Evolutionary conservation across 805 yeast species (phyloP).

Genomic region (Ogataea paradorogensis): DNA sequence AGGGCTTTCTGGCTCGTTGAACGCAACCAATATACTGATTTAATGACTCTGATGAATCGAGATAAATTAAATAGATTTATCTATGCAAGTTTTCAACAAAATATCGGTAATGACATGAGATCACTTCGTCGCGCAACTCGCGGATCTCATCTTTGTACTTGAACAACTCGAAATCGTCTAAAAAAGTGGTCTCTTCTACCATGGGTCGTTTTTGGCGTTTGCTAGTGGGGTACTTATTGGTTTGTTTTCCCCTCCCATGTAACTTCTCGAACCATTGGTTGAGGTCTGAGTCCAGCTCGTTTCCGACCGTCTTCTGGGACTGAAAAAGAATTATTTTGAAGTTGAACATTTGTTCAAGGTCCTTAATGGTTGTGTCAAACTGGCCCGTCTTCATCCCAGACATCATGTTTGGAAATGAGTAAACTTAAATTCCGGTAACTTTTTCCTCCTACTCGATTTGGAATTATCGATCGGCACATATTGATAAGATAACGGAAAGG

Average conservation of each 20-base stretch:
- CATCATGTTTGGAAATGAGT: not conserved
- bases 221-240: not conserved
- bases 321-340: conserved; percentile 21
- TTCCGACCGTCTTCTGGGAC: conserved; percentile 1
- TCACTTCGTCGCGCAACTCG: conserved; percentile 20
- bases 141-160: conserved; percentile 18
- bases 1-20: conserved; percentile 36
- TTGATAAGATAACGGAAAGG: conserved; percentile 1
- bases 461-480: not conserved
- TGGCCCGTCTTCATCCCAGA: conserved; percentile 6
- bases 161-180: conserved; percentile 26
- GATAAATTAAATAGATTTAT: not conserved
- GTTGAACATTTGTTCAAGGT: conserved; percentile 24
- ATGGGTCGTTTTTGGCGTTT: conserved; percentile 1
- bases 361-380: conserved; percentile 22
- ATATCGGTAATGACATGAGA: conserved; percentile 14
- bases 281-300: conserved; percentile 18
- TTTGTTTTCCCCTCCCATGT: conserved; percentile 6
- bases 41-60: conserved; percentile 45
- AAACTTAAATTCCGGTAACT: not conserved
- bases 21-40: conserved; percentile 47
- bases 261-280: conserved; percentile 7
- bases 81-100: conserved; percentile 5
- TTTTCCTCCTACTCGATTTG: not conserved
- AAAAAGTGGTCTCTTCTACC: not conserved